Percentiles rank a stretch among this genome's conserved stretches.
These are phyloP conservation scores for Termitomyces heimii DNA, from an alignment of 768 basidiomycete species.

Conservation along the genomic window DNA sequence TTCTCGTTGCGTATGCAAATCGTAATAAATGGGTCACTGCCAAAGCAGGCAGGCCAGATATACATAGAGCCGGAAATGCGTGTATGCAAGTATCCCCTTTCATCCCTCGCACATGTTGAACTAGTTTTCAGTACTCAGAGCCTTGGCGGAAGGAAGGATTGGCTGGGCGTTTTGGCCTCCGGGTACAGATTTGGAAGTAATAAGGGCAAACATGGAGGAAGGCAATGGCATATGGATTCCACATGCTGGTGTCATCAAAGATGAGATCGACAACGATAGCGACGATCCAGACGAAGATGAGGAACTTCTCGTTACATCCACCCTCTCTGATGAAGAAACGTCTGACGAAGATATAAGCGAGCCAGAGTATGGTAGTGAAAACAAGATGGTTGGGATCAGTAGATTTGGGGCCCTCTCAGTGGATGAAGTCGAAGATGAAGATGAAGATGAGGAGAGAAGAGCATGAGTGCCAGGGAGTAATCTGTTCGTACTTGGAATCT, in stretches of 20 bases:
- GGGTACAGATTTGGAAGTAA: slow-evolving; percentile 23
- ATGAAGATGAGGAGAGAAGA: background rate
- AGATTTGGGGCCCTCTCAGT: slow-evolving; percentile 38
- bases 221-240: slow-evolving; percentile 57
- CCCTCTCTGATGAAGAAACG: slow-evolving; percentile 14
- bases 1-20: slow-evolving; percentile 73
- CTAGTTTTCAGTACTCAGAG: slow-evolving; percentile 56
- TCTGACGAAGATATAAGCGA: slow-evolving; percentile 15
- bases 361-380: slow-evolving; percentile 19
- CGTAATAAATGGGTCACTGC: slow-evolving; percentile 85
- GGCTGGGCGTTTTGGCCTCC: slow-evolving; percentile 88
- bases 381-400: slow-evolving; percentile 18
- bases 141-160: slow-evolving; percentile 77
- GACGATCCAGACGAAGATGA: slow-evolving; percentile 24
- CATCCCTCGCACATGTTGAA: background rate
- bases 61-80: slow-evolving; percentile 84
- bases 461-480: background rate
- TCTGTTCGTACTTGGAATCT: background rate
- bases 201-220: slow-evolving; percentile 19
- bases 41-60: slow-evolving; percentile 84
- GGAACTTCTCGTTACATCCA: slow-evolving; percentile 14
- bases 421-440: slow-evolving; percentile 21
- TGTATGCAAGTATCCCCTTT: slow-evolving; percentile 45
- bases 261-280: slow-evolving; percentile 20
- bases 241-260: slow-evolving; percentile 24